Evolutionary conservation across 2,329 filamentous ascomycete genomes (phyloP).

Genomic region (Claviceps purpurea): DNA sequence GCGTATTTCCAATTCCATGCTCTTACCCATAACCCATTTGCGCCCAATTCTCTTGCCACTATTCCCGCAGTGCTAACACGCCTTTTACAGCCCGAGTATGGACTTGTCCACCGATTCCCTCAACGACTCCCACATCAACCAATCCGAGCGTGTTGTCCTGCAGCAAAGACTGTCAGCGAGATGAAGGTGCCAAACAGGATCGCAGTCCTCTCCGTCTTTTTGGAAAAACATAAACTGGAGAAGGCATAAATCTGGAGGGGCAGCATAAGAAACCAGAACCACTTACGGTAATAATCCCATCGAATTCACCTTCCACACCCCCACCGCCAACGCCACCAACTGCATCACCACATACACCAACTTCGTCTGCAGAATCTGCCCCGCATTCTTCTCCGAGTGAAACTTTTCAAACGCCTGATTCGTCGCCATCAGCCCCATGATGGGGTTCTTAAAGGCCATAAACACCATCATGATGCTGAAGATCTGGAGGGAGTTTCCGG

Average conservation of each 20-base stretch:
- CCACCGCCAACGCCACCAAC: conserved; percentile 66
- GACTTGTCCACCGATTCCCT: conserved; percentile 55
- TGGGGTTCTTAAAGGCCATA: conserved; percentile 95
- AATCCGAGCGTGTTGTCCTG: conserved; percentile 90
- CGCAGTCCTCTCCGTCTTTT: not conserved
- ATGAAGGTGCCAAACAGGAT: not conserved
- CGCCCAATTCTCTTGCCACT: not conserved
- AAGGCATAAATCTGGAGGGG: not conserved
- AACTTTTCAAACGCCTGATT: conserved; percentile 85
- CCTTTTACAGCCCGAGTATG: conserved; percentile 33
- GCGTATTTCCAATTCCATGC: not conserved
- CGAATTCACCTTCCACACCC: conserved; percentile 90
- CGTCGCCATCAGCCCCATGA: conserved; percentile 70
- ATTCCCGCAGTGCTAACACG: not conserved
- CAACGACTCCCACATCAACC: conserved; percentile 87
- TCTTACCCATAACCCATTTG: not conserved
- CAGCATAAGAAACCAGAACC: not conserved
- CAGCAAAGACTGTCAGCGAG: not conserved
- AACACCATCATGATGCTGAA: conserved; percentile 99
- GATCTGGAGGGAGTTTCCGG: conserved; percentile 92
- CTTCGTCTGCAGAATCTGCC: conserved; percentile 70
- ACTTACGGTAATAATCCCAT: conserved; percentile 90
- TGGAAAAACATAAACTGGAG: not conserved
- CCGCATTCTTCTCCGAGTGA: conserved; percentile 66
- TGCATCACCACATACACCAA: conserved; percentile 80